Evolutionary conservation across 495 filamentous ascomycete genomes (phyloP).

Genomic region (Poronia punctata): DNA sequence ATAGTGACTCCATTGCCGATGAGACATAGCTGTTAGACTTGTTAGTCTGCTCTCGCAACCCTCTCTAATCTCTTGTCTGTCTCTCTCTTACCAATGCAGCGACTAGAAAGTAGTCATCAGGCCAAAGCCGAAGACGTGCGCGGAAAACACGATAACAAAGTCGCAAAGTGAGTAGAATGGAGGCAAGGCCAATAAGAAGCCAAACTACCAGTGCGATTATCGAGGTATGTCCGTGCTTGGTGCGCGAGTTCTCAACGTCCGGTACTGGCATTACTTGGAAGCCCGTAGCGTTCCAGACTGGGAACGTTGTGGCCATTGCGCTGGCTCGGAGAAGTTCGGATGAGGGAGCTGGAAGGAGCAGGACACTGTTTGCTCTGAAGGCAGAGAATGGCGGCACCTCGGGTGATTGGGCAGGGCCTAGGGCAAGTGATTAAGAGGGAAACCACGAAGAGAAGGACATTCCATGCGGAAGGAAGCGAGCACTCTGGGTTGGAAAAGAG

Average conservation of each 20-base stretch:
- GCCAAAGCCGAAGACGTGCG: conserved; percentile 6
- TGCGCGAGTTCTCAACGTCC: conserved; percentile 4
- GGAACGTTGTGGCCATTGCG: too few relatives aligned
- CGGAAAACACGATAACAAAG: conserved; percentile 5
- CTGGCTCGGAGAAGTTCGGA: too few relatives aligned
- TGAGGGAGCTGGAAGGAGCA: too few relatives aligned
- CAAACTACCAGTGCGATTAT: conserved; percentile 4
- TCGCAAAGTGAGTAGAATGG: not conserved
- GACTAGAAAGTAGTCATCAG: conserved; percentile 8
- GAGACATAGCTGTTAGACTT: not conserved
- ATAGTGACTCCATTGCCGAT: conserved; percentile 3
- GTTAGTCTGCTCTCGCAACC: not conserved
- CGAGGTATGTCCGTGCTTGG: conserved; percentile 2
- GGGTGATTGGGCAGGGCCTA: too few relatives aligned
- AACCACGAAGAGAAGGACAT: too few relatives aligned
- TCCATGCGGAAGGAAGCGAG: too few relatives aligned
- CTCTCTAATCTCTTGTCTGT: too few relatives aligned
- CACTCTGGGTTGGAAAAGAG: too few relatives aligned
- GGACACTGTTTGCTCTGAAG: too few relatives aligned
- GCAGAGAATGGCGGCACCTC: too few relatives aligned
- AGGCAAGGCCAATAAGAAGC: not conserved
- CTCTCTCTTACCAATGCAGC: conserved; percentile 9
- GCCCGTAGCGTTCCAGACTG: not conserved
- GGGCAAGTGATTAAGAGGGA: too few relatives aligned
- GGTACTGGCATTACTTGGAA: conserved; percentile 1